Evolutionary conservation across 2,329 filamentous ascomycete genomes (phyloP), one percentile per base, ranked within the genome.

Genomic region (Stemphylium vesicarium): DNA sequence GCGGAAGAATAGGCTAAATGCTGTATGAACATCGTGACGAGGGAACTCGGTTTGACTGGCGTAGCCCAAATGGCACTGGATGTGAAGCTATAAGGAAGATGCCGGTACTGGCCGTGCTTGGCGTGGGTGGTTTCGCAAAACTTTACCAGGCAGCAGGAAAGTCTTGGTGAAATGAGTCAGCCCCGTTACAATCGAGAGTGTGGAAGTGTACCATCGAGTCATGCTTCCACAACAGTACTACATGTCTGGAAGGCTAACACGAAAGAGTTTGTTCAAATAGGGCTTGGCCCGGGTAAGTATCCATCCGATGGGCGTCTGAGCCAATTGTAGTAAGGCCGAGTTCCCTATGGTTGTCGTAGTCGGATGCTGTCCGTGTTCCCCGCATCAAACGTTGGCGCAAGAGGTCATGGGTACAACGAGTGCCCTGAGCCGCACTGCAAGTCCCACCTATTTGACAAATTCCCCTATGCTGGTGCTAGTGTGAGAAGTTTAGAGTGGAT

Each of bases 371-470:
- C 42, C 42, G 42, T 9, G 42, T 44, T 35, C 42, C 42, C 42
- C 42, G 42, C 42, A 44, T 44, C 42, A 24, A 33, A 44, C 42
- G 31, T 31, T 44, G 31, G 42, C 42, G 42, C 31, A 44, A 35
- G 12, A 22, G 42, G 18, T 13, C 12, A 31, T 36, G 33, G 31
- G 39, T 26, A n/a, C 39, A 41, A 20, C 8, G 29, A 29, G 16
- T 44, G 41, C 29, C 18, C 16, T 32, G 42, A 44, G 42, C 42
- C 18, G 42, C 42, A 44, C 6, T 20, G 11, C 12, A n/a, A 24
- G 22, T 24, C 22, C 22, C 22, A 24, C 22, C 22, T 24, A 24
- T 24, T 24, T 24, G 22, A 24, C 22, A 24, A 24, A 24, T 24
- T 24, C 22, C 22, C 22, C 22, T 24, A 24, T 24, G 22, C 5